A percentile compares a stretch with the other conserved stretches of the same genome.
These are phyloP conservation scores for Stygiomarasmius scandens DNA, from an alignment of 1,284 basidiomycete genomes.

Conservation along the genomic window DNA sequence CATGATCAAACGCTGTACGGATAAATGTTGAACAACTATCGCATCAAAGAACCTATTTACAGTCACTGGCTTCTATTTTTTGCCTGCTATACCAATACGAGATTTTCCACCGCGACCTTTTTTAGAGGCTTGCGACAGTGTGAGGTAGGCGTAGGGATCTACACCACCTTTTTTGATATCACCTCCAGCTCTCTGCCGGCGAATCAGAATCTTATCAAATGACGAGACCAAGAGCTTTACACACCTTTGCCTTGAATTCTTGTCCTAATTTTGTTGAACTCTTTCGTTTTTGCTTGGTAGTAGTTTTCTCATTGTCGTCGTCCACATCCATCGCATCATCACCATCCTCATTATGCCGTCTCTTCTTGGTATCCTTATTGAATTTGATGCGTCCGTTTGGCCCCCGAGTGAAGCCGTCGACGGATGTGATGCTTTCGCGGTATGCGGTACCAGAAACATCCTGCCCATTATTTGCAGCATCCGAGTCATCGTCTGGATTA, in stretches of 20 bases:
- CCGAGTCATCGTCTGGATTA: conserved; percentile 54
- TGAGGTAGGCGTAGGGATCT: conserved; percentile 93
- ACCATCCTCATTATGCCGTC: conserved; percentile 67
- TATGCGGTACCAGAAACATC: conserved; percentile 83
- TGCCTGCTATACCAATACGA: conserved; percentile 56
- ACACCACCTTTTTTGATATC: conserved; percentile 87
- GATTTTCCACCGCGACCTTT: conserved; percentile 48
- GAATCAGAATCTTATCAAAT: background rate
- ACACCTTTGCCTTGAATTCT: conserved; percentile 88
- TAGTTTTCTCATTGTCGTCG: conserved; percentile 36
- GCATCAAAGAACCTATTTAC: background rate
- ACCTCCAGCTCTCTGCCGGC: conserved; percentile 81
- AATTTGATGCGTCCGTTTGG: conserved; percentile 88
- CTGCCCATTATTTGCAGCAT: conserved; percentile 38
- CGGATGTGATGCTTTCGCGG: conserved; percentile 77
- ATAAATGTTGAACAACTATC: conserved; percentile 25
- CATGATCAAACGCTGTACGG: conserved; percentile 74
- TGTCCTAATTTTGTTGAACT: conserved; percentile 69
- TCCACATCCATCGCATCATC: conserved; percentile 76
- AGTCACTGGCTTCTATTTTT: conserved; percentile 30
- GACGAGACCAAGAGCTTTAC: conserved; percentile 18
- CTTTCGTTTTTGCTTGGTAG: conserved; percentile 63
- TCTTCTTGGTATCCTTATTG: conserved; percentile 95
- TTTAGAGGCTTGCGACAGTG: conserved; percentile 82
- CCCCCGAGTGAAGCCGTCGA: conserved; percentile 88